Conservation (phyloP, 257 asterid genomes). For the Hygrophila difformis region DNA sequence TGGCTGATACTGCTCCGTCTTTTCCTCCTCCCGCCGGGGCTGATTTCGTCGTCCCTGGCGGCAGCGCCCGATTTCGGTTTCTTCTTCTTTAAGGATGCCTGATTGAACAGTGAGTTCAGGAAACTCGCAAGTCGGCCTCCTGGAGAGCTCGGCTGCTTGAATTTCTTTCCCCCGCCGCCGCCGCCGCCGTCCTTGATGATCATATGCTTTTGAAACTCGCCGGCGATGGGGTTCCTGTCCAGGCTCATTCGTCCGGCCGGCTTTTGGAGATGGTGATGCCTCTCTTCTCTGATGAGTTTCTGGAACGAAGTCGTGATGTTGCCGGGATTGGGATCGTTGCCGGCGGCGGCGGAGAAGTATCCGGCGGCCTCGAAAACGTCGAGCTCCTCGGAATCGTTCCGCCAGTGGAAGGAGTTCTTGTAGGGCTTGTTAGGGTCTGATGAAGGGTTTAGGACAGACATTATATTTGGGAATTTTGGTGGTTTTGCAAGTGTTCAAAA, state of each 20-base stretch:
- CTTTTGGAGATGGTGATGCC: conserved; percentile 11
- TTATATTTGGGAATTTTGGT: too few relatives aligned
- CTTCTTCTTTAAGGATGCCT: conserved; percentile 52
- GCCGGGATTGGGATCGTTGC: conserved; percentile 8
- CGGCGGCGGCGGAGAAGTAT: conserved; percentile 55
- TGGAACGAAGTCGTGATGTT: neutral
- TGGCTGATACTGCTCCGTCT: conserved; percentile 77
- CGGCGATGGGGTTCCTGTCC: conserved; percentile 42
- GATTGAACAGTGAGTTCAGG: conserved; percentile 73
- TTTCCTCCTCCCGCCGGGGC: conserved; percentile 49
- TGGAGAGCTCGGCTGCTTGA: conserved; percentile 79
- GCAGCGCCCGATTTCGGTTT: conserved; percentile 32
- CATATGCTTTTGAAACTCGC: conserved; percentile 3
- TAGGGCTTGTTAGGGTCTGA: conserved; percentile 24
- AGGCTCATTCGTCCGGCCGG: conserved; percentile 38
- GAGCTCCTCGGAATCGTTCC: conserved; percentile 61
- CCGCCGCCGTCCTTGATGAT: too few relatives aligned
- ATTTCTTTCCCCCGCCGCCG: conserved; percentile 13
- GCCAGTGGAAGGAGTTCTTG: conserved; percentile 44
- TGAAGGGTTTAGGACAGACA: neutral
- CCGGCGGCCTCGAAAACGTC: conserved; percentile 83
- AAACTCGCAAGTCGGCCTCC: conserved; percentile 66
- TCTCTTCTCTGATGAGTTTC: conserved; percentile 13
- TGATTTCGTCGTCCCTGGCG: conserved; percentile 33
- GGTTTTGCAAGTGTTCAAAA: too few relatives aligned